phyloP scores from a whole-genome alignment of 1,284 basidiomycete species.

The Tylopilus sp. region DNA sequence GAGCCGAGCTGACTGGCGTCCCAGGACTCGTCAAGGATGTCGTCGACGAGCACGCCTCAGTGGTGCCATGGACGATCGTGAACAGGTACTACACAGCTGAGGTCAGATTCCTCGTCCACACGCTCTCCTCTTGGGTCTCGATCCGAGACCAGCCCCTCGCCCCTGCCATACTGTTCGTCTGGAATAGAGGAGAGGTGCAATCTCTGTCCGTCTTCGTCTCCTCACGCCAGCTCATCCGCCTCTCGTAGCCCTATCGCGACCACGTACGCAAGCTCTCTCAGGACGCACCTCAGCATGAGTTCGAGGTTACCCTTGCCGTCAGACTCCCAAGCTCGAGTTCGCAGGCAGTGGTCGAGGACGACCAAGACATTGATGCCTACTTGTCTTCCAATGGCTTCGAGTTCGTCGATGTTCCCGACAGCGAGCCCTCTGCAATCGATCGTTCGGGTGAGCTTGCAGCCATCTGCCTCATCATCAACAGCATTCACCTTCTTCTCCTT shows the following conservation, averaged over 20 bases:
- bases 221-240: slow-evolving; percentile 18
- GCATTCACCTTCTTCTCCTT: slow-evolving; percentile 5
- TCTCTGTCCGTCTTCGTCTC: slow-evolving; percentile 3
- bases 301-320: slow-evolving; percentile 70
- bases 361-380: slow-evolving; percentile 58
- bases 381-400: slow-evolving; percentile 69
- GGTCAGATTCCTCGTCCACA: slow-evolving; percentile 62
- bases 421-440: slow-evolving; percentile 9
- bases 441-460: slow-evolving; percentile 17
- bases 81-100: slow-evolving; percentile 85
- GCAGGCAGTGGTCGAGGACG: slow-evolving; percentile 24
- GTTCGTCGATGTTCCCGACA: slow-evolving; percentile 49
- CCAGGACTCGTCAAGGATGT: slow-evolving; percentile 28
- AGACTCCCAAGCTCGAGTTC: slow-evolving; percentile 36
- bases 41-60: slow-evolving; percentile 18
- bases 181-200: slow-evolving; percentile 58
- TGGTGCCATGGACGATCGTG: slow-evolving; percentile 69
- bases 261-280: slow-evolving; percentile 49
- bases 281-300: slow-evolving; percentile 46
- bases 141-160: slow-evolving; percentile 33
- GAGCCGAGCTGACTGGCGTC: slow-evolving; percentile 24
- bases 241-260: slow-evolving; percentile 48
- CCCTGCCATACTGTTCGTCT: slow-evolving; percentile 71
- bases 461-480: background rate
- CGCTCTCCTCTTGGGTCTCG: slow-evolving; percentile 40